These are phyloP conservation scores for Bruguiera sexangula DNA, from an alignment of 345 rosid species.

Conservation along the genomic window DNA sequence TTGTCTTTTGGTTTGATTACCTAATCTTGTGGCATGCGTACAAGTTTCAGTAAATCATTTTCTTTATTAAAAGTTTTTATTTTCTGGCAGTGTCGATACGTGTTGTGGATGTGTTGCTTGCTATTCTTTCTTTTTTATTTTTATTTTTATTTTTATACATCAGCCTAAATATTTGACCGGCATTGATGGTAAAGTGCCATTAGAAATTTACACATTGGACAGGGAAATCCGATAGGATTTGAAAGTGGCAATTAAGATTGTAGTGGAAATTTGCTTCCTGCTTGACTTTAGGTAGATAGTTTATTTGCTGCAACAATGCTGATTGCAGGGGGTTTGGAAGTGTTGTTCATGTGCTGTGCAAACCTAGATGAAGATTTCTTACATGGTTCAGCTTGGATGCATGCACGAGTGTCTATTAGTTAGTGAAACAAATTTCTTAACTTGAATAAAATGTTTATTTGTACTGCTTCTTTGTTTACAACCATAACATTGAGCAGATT, in stretches of 20 bases:
- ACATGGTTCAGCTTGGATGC: not conserved
- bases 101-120: slow-evolving; percentile 36
- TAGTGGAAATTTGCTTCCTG: no score
- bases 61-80: not conserved
- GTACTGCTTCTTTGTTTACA: not conserved
- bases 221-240: not conserved
- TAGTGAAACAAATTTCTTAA: not conserved
- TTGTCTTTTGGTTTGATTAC: slow-evolving; percentile 8
- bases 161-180: slow-evolving; percentile 45
- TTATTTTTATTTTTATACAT: slow-evolving; percentile 11
- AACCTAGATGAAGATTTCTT: not conserved
- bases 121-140: slow-evolving; percentile 25
- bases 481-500: no score
- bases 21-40: not conserved
- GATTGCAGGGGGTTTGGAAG: not conserved
- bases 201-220: slow-evolving; percentile 12
- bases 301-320: no score
- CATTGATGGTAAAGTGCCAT: slow-evolving; percentile 30
- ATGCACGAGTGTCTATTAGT: not conserved
- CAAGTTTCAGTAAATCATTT: slow-evolving; percentile 1
- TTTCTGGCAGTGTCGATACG: slow-evolving; percentile 1
- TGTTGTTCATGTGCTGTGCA: not conserved
- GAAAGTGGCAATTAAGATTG: no score
- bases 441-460: not conserved
- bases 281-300: no score